Conservation (phyloP, 306 rosid species). For the Cyclanthera cordifolia region DNA sequence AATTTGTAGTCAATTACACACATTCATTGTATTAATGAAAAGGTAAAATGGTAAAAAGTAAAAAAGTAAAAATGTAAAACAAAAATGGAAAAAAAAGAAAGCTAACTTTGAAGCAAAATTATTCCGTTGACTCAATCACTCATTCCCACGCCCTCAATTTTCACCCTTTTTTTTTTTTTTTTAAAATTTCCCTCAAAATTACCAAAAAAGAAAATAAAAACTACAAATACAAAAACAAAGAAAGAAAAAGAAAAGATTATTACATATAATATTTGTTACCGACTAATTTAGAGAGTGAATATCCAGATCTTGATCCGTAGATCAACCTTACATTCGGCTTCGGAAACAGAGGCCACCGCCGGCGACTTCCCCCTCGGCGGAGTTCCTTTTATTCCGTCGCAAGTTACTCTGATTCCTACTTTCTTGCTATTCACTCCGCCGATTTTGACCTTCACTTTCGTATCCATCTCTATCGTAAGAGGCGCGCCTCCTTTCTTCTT, state of each 20-base stretch:
- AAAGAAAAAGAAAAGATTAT: neutral
- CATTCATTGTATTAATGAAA: neutral
- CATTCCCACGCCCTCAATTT: neutral
- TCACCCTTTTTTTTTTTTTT: neutral
- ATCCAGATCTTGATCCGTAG: constrained; percentile 98
- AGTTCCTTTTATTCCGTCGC: constrained; percentile 48
- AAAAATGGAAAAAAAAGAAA: neutral
- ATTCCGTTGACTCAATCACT: neutral
- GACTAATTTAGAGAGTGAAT: constrained; percentile 27
- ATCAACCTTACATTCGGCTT: constrained; percentile 75
- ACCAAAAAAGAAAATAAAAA: neutral
- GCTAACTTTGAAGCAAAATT: neutral
- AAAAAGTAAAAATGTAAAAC: neutral
- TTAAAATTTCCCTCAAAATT: neutral
- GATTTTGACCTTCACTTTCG: constrained; percentile 66
- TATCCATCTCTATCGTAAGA: constrained; percentile 61
- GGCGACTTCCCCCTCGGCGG: constrained; percentile 74
- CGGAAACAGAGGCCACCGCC: constrained; percentile 54
- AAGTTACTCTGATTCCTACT: constrained; percentile 73
- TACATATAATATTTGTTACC: constrained; percentile 1
- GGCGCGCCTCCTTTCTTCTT: constrained; percentile 55
- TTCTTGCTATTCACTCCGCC: constrained; percentile 55
- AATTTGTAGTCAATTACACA: neutral
- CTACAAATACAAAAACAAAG: neutral
- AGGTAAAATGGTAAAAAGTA: too few relatives aligned